phyloP scores from a whole-genome alignment of 345 rosid genomes.

The Aegle marmelos region DNA sequence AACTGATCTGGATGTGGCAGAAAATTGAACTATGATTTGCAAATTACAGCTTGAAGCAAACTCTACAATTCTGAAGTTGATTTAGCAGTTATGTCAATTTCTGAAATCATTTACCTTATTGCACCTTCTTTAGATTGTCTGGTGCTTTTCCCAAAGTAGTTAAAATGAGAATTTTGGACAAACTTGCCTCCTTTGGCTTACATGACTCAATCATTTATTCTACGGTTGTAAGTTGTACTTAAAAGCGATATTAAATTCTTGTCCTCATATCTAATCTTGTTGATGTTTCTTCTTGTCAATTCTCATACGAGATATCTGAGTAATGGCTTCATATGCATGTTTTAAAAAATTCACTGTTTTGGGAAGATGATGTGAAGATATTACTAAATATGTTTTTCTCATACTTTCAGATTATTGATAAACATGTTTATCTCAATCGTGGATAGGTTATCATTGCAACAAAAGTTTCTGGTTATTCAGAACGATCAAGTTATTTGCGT shows the following conservation, averaged over 20 bases:
- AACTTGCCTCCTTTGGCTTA: neutral
- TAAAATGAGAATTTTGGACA: neutral
- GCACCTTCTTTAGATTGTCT: neutral
- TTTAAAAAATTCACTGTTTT: neutral
- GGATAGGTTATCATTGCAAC: slow-evolving; percentile 85
- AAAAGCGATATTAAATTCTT: neutral
- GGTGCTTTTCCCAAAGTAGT: neutral
- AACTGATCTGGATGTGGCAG: neutral
- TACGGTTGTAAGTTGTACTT: neutral
- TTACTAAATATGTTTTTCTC: neutral
- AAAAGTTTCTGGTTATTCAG: slow-evolving; percentile 84
- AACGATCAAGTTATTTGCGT: slow-evolving; percentile 52
- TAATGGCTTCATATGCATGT: neutral
- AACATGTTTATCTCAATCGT: slow-evolving; percentile 16
- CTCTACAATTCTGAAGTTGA: neutral
- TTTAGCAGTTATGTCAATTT: neutral
- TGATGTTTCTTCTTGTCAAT: neutral
- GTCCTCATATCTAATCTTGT: neutral
- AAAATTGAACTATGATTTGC: neutral
- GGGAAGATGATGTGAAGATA: neutral
- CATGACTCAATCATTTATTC: neutral
- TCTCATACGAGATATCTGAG: slow-evolving; percentile 4
- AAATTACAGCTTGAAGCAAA: neutral
- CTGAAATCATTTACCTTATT: neutral
- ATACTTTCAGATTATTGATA: neutral